These are phyloP conservation scores for Pichia sp. DNA, from an alignment of 1,139 yeast genomes.

Conservation along the genomic window DNA sequence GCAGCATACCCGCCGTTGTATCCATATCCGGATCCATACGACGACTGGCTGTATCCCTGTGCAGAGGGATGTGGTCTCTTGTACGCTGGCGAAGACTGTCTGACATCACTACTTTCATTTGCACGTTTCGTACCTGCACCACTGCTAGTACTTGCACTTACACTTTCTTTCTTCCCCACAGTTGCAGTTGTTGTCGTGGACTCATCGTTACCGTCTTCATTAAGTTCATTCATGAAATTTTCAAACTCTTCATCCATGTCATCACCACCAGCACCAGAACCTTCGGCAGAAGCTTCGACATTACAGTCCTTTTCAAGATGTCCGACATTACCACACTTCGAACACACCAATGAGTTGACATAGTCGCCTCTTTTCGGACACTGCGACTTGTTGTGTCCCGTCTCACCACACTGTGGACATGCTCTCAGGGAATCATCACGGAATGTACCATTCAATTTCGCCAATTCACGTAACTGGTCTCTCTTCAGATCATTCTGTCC, in stretches of 20 bases:
- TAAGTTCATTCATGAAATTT: constrained; percentile 49
- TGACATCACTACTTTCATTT: no score
- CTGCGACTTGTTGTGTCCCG: constrained; percentile 60
- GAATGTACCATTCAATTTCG: constrained; percentile 90
- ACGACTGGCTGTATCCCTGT: no score
- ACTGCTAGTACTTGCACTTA: no score
- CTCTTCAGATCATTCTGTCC: constrained; percentile 92
- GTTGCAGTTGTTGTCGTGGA: no score
- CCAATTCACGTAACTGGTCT: constrained; percentile 88
- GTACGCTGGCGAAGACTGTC: no score
- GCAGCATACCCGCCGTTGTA: no score
- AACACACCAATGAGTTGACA: constrained; percentile 65
- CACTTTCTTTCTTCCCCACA: not conserved
- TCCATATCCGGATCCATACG: not conserved
- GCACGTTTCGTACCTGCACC: not conserved
- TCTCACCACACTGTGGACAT: constrained; percentile 57
- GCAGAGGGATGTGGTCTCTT: no score
- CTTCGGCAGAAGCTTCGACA: constrained; percentile 22
- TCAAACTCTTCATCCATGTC: constrained; percentile 46
- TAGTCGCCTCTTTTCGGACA: constrained; percentile 57
- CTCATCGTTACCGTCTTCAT: constrained; percentile 33
- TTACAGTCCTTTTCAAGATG: constrained; percentile 90
- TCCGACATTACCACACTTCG: constrained; percentile 77
- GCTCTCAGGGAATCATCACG: constrained; percentile 70
- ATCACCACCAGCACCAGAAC: constrained; percentile 1